Percentiles rank a stretch among this genome's conserved stretches.
Conservation (phyloP, 148 eudicot species). For the Rhododendron ferrugineum region DNA sequence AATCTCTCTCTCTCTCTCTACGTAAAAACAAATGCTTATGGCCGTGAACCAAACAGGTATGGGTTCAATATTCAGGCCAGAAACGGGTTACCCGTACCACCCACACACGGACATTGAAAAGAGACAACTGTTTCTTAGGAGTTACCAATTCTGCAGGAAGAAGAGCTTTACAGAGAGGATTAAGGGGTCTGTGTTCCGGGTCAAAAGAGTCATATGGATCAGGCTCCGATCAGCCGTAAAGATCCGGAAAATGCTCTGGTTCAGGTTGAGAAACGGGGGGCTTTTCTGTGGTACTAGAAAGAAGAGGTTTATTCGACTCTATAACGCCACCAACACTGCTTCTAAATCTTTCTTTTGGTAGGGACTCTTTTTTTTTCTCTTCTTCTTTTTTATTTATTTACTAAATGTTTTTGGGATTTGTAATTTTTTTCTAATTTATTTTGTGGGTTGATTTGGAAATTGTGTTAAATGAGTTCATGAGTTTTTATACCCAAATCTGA, state of each 20-base stretch:
- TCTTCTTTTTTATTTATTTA: not conserved
- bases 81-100: conserved; percentile 12
- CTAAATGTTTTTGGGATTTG: not conserved
- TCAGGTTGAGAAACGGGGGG: conserved; percentile 42
- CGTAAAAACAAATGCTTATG: not conserved
- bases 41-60: conserved; percentile 10
- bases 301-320: conserved; percentile 23
- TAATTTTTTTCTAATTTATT: not conserved
- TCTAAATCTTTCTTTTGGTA: not conserved
- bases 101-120: conserved; percentile 52
- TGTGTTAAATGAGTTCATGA: not conserved
- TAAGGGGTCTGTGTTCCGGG: conserved; percentile 42
- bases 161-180: conserved; percentile 45
- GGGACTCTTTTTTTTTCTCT: not conserved
- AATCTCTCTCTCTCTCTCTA: not conserved
- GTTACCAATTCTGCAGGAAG: conserved; percentile 81
- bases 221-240: conserved; percentile 42
- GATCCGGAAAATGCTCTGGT: conserved; percentile 51
- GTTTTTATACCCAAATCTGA: not conserved
- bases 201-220: conserved; percentile 38
- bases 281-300: conserved; percentile 26
- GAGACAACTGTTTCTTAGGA: conserved; percentile 71
- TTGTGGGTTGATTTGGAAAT: not conserved
- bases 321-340: not conserved
- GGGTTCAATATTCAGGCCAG: conserved; percentile 16